These are phyloP conservation scores for Kazachstania psychrophila DNA, from an alignment of 805 yeast genomes.

Conservation along the genomic window DNA sequence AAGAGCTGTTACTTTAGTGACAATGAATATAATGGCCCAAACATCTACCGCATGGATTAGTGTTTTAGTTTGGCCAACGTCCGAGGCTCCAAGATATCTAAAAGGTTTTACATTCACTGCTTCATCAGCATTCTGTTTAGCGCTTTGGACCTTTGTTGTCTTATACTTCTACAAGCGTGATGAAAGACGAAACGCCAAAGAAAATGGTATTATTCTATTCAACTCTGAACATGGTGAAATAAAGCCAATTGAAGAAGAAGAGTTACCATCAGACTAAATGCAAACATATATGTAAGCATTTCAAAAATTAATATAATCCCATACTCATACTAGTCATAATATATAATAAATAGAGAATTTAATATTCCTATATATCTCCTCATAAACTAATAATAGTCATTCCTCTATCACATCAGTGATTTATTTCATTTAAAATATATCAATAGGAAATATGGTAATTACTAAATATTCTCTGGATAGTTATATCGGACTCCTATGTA, in stretches of 20 bases:
- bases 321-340: too few species aligned
- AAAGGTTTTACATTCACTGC: constrained; percentile 45
- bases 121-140: constrained; percentile 24
- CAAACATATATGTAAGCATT: too few species aligned
- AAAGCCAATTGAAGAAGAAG: constrained; percentile 3
- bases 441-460: too few species aligned
- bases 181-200: constrained; percentile 30
- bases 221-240: constrained; percentile 15
- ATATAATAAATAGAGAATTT: too few species aligned
- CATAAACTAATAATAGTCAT: too few species aligned
- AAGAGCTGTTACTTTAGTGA: constrained; percentile 42
- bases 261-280: too few species aligned
- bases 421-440: too few species aligned
- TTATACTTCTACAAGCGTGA: constrained; percentile 33
- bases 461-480: too few species aligned
- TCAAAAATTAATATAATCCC: too few species aligned
- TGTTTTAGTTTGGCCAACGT: constrained; percentile 37
- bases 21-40: constrained; percentile 46
- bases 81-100: constrained; percentile 44
- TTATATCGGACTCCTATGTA: too few species aligned
- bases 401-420: too few species aligned
- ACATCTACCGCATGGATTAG: constrained; percentile 47
- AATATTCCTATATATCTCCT: too few species aligned
- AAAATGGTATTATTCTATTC: constrained; percentile 32
- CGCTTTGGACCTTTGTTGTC: constrained; percentile 21